Percentiles rank a stretch among this genome's conserved stretches.
These are phyloP conservation scores for Draba incana DNA, from an alignment of 345 rosid genomes.

Conservation along the genomic window DNA sequence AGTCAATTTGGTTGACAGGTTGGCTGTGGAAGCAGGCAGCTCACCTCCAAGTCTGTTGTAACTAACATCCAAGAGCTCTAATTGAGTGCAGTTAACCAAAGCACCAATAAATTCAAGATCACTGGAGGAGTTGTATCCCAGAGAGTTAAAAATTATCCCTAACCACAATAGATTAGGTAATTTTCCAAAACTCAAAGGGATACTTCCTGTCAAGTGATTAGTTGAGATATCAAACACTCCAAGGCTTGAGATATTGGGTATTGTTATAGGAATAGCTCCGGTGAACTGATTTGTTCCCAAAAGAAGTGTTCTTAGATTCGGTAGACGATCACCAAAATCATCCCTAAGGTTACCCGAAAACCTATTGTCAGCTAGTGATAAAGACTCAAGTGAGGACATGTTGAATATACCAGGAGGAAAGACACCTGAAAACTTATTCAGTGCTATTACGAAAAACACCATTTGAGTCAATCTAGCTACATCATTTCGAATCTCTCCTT, in stretches of 20 bases:
- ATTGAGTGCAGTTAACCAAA: constrained; percentile 28
- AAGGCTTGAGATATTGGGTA: constrained; percentile 37
- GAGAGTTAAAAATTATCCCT: constrained; percentile 7
- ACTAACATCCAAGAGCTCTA: constrained; percentile 32
- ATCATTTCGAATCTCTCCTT: constrained; percentile 29
- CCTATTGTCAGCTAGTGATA: constrained; percentile 23
- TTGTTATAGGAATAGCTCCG: constrained; percentile 31
- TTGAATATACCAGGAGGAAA: constrained; percentile 36
- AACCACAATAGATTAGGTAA: constrained; percentile 30
- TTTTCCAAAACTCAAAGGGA: constrained; percentile 29
- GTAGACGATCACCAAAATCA: constrained; percentile 36
- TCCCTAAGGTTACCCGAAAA: constrained; percentile 31
- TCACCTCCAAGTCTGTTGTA: constrained; percentile 36
- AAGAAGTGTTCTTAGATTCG: constrained; percentile 8
- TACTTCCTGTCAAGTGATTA: constrained; percentile 32
- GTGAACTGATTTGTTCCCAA: constrained; percentile 30
- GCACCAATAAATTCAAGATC: constrained; percentile 32
- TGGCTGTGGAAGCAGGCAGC: constrained; percentile 35
- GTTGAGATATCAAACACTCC: constrained; percentile 22
- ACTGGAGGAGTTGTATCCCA: constrained; percentile 5
- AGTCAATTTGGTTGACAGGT: constrained; percentile 37
- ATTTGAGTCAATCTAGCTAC: constrained; percentile 33
- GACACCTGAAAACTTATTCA: constrained; percentile 37
- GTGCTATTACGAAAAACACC: constrained; percentile 13
- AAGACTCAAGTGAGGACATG: constrained; percentile 23